Evolutionary conservation across 2,329 filamentous ascomycete species (phyloP).

Genomic region (Fusarium nisikadoi): DNA sequence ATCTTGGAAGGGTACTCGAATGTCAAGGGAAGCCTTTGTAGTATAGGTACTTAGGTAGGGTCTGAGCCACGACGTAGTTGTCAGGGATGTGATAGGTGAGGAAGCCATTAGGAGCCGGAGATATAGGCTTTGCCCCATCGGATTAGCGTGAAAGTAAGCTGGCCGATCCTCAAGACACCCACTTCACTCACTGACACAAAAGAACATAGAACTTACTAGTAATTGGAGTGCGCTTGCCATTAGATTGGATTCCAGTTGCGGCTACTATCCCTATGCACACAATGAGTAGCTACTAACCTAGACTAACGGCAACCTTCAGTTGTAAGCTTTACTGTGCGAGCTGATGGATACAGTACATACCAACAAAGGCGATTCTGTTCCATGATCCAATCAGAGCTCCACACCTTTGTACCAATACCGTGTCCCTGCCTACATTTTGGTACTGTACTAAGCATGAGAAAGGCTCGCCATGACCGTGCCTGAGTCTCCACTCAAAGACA

Average conservation of each 20-base stretch:
- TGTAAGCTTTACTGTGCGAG: neutral
- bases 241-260: neutral
- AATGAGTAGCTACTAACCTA: neutral
- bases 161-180: neutral
- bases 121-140: slow-evolving; percentile 3
- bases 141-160: slow-evolving; percentile 2
- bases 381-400: neutral
- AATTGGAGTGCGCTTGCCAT: no score
- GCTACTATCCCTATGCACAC: neutral
- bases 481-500: slow-evolving; percentile 1
- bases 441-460: neutral
- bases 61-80: slow-evolving; percentile 26
- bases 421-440: neutral
- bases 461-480: neutral
- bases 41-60: neutral
- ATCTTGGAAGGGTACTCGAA: slow-evolving; percentile 1
- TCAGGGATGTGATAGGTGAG: slow-evolving; percentile 24
- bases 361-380: neutral
- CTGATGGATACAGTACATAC: neutral
- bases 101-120: slow-evolving; percentile 3
- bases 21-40: slow-evolving; percentile 5
- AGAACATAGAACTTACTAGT: neutral
- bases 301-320: neutral
- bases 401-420: neutral
- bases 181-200: neutral